Evolutionary conservation across 2,329 filamentous ascomycete genomes (phyloP), one percentile per base, ranked within the genome.

Genomic region (Ceratocystiopsis minuta): DNA sequence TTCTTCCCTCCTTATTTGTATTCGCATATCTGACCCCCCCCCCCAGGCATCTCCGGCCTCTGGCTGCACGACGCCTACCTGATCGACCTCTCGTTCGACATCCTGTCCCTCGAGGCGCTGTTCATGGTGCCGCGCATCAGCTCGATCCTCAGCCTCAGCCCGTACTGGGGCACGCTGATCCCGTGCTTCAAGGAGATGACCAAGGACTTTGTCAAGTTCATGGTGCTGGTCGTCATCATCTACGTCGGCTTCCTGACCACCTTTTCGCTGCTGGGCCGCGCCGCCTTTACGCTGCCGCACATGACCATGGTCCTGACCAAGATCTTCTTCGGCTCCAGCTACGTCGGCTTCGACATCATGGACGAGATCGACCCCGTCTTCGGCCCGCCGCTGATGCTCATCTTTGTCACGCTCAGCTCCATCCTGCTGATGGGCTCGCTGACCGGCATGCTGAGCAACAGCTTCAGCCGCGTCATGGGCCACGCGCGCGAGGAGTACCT

Each of bases 121-220:
- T 88, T 95, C 56, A 78, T 95, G 59, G 80, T 94, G 16, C 87
- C 87, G 15, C 78, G 83, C 46, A 80, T 93, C 50, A 93, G 80
- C 61, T 92, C 86, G 14, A 70, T 95, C 41, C 68, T 94, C 48
- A 88, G 81, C 55, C 60, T 95, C 48, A 85, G 85, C 52, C 83
- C 84, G 1, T 94, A 92, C 56, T 95, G 90, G 70, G 87, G 84
- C 36, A 90, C 81, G 1, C 59, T 90, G 39, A 87, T 95, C 45
- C 87, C 86, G 0, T 92, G 87, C 48, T 67, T 95, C 40, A 90
- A 90, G 56, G 84, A 88, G 56, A 95, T 95, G 87, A 81, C 81
- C 34, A 88, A 87, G 58, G 85, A 93, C 55, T 94, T 94, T 55
- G 59, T 87, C 57, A 87, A 87, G 53, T 93, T 90, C 55, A 70